phyloP scores from a whole-genome alignment of 164 flowering plant genomes.

The Piper betle region DNA sequence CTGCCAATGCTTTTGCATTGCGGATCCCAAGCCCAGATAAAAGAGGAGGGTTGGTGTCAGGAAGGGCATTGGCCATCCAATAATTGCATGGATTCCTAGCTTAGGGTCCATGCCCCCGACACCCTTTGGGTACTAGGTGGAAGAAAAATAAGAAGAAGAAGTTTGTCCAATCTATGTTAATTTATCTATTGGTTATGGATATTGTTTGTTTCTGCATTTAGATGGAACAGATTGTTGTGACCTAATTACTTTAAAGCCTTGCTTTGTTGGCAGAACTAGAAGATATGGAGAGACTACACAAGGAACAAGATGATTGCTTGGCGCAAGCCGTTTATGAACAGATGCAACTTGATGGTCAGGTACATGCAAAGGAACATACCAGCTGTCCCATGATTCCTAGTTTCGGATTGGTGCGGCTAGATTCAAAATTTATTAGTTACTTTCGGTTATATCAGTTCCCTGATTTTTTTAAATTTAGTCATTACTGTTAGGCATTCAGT shows the following conservation, averaged over 20 bases:
- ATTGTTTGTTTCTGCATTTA: background rate
- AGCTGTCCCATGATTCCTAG: background rate
- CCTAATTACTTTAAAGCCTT: background rate
- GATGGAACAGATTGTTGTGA: background rate
- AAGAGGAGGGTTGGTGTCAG: too few relatives aligned
- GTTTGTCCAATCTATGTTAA: background rate
- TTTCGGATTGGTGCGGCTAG: background rate
- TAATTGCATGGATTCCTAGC: too few relatives aligned
- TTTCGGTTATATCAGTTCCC: too few relatives aligned
- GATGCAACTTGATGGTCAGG: slow-evolving; percentile 57
- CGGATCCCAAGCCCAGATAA: too few relatives aligned
- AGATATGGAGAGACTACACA: slow-evolving; percentile 26
- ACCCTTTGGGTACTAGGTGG: too few relatives aligned
- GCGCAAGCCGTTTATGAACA: slow-evolving; percentile 59
- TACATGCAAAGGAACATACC: slow-evolving; percentile 11
- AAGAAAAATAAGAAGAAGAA: too few relatives aligned
- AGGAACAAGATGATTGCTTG: slow-evolving; percentile 75
- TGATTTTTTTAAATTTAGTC: too few relatives aligned
- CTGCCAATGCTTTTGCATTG: too few relatives aligned
- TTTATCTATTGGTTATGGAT: background rate
- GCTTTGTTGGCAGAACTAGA: slow-evolving; percentile 25
- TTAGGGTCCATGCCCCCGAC: too few relatives aligned
- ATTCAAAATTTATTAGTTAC: background rate
- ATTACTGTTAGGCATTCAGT: too few relatives aligned
- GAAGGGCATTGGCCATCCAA: too few relatives aligned